Base-by-base conservation (phyloP, 2,329 filamentous ascomycete genomes). In the Ophiognomonia clavigignenti-juglandacearum region DNA sequence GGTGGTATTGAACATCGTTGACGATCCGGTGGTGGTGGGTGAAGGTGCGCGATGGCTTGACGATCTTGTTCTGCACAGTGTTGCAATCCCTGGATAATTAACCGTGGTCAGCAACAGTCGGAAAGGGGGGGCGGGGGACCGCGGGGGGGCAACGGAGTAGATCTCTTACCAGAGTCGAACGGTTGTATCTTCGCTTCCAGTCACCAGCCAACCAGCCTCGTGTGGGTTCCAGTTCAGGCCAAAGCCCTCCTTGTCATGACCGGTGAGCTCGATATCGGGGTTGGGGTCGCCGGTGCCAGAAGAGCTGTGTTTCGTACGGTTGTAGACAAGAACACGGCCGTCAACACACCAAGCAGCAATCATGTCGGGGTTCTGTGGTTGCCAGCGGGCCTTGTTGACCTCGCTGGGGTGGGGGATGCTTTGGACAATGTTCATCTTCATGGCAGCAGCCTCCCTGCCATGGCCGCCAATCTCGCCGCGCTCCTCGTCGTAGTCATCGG, bases 371-470 rank as follows among this genome's bases (percentile, higher is more conserved):
- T 98, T 98, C 65, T 97, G 92, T 11, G 93, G 93, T 68, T 96
- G 91, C 64, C 97, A 97, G 56, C 93, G 85, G 14, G 93, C 95
- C 73, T 97, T 98, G 77, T 98, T 98, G 63, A 98, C 90, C 67
- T 98, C 93, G 54, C 88, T 88, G 14, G 91, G 90, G 64, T 98
- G 93, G 64, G 95, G 87, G 63, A 98, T 98, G 67, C 88, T 93
- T 67, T 98, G 93, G 43, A 93, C 85, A 59, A 98, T 87, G 55
- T 86, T 86, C 73, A 95, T 96, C 60, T 88, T 90, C 65, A 97
- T 85, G 35, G 80, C 74, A 18, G 82, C 76, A 19, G 83, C 78
- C 54, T 88, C 86, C 48, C 85, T 86, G 32, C 89, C 91, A 64
- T 96, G 91, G 39, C 93, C 93, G 43, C 95, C 93, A 62, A 97